These are phyloP conservation scores for Magnaporthales sp. DNA, from an alignment of 2,329 filamentous ascomycete genomes.

Conservation along the genomic window DNA sequence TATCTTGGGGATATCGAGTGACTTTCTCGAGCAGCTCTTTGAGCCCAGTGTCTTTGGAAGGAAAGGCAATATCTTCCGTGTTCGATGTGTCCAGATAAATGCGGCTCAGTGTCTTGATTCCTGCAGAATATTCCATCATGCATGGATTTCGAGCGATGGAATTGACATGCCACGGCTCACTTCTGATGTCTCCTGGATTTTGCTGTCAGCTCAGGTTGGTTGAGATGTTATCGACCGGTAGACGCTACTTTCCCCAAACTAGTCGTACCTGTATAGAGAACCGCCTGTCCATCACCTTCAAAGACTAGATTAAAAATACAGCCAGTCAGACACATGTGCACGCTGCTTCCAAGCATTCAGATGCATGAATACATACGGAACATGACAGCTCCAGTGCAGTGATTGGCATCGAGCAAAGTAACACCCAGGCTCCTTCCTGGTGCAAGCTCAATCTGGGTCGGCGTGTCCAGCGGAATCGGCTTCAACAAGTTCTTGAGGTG, in stretches of 20 bases:
- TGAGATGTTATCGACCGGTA: background rate
- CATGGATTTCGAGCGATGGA: conserved; percentile 61
- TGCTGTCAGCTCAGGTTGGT: background rate
- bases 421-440: conserved; percentile 64
- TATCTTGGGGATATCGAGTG: conserved; percentile 58
- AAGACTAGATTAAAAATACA: conserved; percentile 43
- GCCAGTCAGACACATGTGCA: background rate
- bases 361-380: conserved; percentile 45
- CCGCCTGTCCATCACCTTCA: conserved; percentile 60
- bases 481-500: conserved; percentile 70
- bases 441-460: conserved; percentile 64
- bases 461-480: conserved; percentile 73
- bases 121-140: conserved; percentile 64
- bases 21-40: conserved; percentile 65
- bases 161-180: conserved; percentile 81
- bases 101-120: conserved; percentile 61
- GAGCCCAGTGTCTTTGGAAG: conserved; percentile 65
- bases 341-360: background rate
- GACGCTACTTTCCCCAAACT: background rate
- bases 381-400: conserved; percentile 86
- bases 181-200: conserved; percentile 58
- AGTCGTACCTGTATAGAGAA: conserved; percentile 65
- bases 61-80: conserved; percentile 34
- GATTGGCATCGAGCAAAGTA: conserved; percentile 84
- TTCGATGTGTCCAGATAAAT: conserved; percentile 90